These are phyloP conservation scores for Auriculariales sp. DNA, from an alignment of 768 basidiomycete genomes.

Conservation along the genomic window DNA sequence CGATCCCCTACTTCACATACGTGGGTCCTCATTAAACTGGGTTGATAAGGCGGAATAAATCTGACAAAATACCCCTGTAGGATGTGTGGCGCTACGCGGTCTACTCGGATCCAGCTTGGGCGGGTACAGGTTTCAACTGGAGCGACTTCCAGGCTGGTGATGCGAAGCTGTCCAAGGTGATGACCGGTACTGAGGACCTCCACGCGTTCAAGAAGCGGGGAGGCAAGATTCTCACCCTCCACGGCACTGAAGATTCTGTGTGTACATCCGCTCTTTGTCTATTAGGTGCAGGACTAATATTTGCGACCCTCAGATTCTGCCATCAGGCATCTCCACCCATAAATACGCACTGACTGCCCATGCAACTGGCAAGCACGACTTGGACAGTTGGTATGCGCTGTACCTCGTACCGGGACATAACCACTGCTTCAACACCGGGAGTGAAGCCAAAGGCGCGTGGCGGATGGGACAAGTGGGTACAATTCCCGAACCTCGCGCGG, in stretches of 20 bases:
- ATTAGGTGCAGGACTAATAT: no score
- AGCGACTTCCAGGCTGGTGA: no score
- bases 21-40: not conserved
- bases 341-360: no score
- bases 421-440: conserved; percentile 17
- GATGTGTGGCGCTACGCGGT: not conserved
- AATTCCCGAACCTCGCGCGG: not conserved
- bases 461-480: conserved; percentile 12
- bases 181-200: conserved; percentile 9
- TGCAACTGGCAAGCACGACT: no score
- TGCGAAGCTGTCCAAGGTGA: no score
- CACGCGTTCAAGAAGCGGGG: conserved; percentile 12
- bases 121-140: not conserved
- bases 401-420: conserved; percentile 20
- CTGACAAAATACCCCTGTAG: not conserved
- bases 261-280: not conserved
- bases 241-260: conserved; percentile 8
- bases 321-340: no score
- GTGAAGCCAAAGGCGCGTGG: conserved; percentile 15
- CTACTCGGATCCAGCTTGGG: not conserved
- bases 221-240: conserved; percentile 16
- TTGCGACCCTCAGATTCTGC: no score
- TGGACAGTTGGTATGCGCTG: conserved; percentile 18
- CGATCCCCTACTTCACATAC: not conserved
- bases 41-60: no score